Evolutionary conservation across 495 filamentous ascomycete species (phyloP), one percentile per base, ranked within the genome.

Genomic region (Letharia lupina): DNA sequence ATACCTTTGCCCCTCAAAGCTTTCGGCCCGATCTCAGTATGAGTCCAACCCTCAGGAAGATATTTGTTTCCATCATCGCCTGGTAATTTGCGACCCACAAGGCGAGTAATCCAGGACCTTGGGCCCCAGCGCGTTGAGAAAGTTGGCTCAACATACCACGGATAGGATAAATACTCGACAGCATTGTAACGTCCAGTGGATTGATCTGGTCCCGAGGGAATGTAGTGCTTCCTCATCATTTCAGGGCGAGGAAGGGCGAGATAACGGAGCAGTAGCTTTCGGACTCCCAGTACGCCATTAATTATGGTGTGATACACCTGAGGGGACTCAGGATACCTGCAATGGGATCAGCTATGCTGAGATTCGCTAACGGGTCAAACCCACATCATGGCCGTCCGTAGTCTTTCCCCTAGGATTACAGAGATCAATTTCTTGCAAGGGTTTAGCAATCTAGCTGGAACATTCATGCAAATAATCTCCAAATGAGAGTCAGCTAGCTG

Each of bases 321-420:
- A 0, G 79, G 70, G 2, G 83, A 77, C 3, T 79, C 44, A 7
- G 78, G 73, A 64, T 82, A 83, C 42, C 81, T 83, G 47, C 35
- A 23, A n/a, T 1, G 16, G 3, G 11, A 41, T 68, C 16, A 56
- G 59, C 47, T 44, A 12, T 41, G 23, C 18, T 41, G 5, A 50
- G 4, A 45, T 31, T 23, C 4, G 16, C 37, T 9, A 39, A 8
- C 4, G 15, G 48, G 52, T 18, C 15, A 64, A 37, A 73, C 80
- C 75, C 74, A 86, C 84, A 83, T 69, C 82, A 90, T 88, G 6
- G 86, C 83, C 45, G 74, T 79, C 3, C 87, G 73, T 61, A 88
- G 71, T 12, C 85, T 77, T 31, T 84, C 81, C 42, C 85, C 86
- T 78, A 89, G 82, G 59, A 89, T 74, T 41, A 80, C 81, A 35